Evolutionary conservation across 352 stramenopile species (phyloP), one percentile per base, ranked within the genome.

Genomic region (Globisporangium nagaii): DNA sequence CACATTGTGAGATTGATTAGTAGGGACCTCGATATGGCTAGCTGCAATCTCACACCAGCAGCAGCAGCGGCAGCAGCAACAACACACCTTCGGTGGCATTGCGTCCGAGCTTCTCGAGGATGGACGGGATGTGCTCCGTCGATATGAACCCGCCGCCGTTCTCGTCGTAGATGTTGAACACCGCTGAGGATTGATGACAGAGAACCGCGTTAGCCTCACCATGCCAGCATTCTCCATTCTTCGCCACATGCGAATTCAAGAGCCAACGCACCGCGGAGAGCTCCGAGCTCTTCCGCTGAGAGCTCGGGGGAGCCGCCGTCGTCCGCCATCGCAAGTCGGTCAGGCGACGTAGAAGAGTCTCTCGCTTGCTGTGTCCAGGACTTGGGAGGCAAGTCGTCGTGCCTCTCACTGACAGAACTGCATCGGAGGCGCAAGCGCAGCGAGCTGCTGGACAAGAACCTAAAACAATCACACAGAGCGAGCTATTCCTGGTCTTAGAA

Each of bases 161-260:
- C 25, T 90, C 81, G 44, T 92, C 81, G 55, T 88, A 92, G 30
- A 92, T 70, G 57, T 78, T 78, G 43, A 92, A 92, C 27, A 90
- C 69, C n/a, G 81, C 81, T 92, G 28, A 3, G 15, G 37, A 24
- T 25, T 30, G 30, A 19, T n/a, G n/a, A n/a, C n/a, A n/a, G n/a
- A n/a, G n/a, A n/a, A n/a, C n/a, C n/a, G n/a, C n/a, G n/a, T n/a
- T n/a, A n/a, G n/a, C n/a, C n/a, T n/a, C n/a, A n/a, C n/a, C n/a
- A n/a, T n/a, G n/a, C n/a, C n/a, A n/a, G n/a, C n/a, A n/a, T n/a
- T n/a, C n/a, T n/a, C n/a, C n/a, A n/a, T n/a, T n/a, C n/a, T n/a
- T n/a, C n/a, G n/a, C n/a, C n/a, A n/a, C n/a, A n/a, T n/a, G n/a
- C n/a, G n/a, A n/a, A n/a, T n/a, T n/a, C n/a, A n/a, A n/a, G n/a